Evolutionary conservation across 2,329 filamentous ascomycete genomes (phyloP).

Genomic region (Thielaviopsis euricoi): DNA sequence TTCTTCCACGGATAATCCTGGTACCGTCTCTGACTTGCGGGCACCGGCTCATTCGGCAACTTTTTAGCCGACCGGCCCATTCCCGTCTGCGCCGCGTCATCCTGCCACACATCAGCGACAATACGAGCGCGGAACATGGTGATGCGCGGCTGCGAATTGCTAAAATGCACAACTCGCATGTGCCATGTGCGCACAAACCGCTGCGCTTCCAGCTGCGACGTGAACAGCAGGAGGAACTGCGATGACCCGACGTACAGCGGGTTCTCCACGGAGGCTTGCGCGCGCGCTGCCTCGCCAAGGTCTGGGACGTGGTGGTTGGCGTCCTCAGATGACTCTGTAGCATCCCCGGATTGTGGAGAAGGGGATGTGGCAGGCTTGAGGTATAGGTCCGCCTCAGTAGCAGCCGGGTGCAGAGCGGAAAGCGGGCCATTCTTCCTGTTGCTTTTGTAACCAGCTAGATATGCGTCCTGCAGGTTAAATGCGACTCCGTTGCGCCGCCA

Average conservation of each 20-base stretch:
- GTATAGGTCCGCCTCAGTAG: constrained; percentile 4
- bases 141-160: constrained; percentile 6
- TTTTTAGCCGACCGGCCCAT: background rate
- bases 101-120: constrained; percentile 5
- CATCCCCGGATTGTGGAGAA: background rate
- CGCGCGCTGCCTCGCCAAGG: background rate
- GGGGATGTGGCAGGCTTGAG: background rate
- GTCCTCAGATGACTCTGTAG: background rate
- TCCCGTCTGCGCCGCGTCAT: background rate
- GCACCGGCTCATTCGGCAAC: background rate
- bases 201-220: constrained; percentile 19
- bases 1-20: background rate
- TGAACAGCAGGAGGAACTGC: constrained; percentile 8
- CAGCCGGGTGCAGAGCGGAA: background rate
- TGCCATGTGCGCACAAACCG: constrained; percentile 28
- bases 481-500: constrained; percentile 12
- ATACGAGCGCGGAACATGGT: constrained; percentile 7
- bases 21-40: background rate
- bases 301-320: background rate
- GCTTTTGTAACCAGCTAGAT: background rate
- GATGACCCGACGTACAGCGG: constrained; percentile 2
- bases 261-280: constrained; percentile 1
- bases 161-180: constrained; percentile 15
- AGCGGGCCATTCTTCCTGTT: background rate
- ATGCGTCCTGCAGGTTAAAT: constrained; percentile 7